Base-by-base conservation (phyloP, 305 asterid genomes). In the Withania somnifera region DNA sequence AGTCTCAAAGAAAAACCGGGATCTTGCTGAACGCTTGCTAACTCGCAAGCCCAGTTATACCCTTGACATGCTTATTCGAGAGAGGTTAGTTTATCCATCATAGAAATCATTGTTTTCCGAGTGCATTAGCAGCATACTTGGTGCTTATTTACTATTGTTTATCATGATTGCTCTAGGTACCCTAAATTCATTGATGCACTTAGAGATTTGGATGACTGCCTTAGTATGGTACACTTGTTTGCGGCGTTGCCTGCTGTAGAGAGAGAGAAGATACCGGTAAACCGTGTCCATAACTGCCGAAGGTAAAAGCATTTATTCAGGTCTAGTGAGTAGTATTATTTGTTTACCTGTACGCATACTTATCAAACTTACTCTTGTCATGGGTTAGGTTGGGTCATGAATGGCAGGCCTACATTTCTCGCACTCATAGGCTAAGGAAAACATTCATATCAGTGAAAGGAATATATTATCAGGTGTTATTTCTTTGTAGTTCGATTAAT, bases 211-310 rank as follows among this genome's bases (percentile, higher is more conserved):
- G 99, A 96, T 81, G 99, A 96, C 81, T 94, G 98, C 86, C 95
- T 96, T 78, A 93, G 95, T 73, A 93, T 94, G 98, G 97, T 96
- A 52, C 99, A 96, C 81, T 92, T 96, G 3, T 96, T 96, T 90
- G 98, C 99, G 84, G 95, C 99, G 78, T 91, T 96, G 92, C 99
- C 99, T 81, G 95, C 98, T n/a, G 91, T 90, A 30, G 97, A 92
- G 81, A 93, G 91, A 84, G 98, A 91, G 83, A 92, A 93, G 88
- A 93, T 96, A 83, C 93, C 94, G 32, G 99, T 93, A 9, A 83
- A 83, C 76, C 91, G 93, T 52, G 90, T 96, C 82, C 99, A 94
- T 83, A 88, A 90, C 78, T 96, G 98, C 89, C 84, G 99, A 88
- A 96, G 99, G 99, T 96, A 22, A 56, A 45, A 76, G 24, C 58